phyloP scores from a whole-genome alignment of 768 basidiomycete genomes.

The Hygrocybe punicea region DNA sequence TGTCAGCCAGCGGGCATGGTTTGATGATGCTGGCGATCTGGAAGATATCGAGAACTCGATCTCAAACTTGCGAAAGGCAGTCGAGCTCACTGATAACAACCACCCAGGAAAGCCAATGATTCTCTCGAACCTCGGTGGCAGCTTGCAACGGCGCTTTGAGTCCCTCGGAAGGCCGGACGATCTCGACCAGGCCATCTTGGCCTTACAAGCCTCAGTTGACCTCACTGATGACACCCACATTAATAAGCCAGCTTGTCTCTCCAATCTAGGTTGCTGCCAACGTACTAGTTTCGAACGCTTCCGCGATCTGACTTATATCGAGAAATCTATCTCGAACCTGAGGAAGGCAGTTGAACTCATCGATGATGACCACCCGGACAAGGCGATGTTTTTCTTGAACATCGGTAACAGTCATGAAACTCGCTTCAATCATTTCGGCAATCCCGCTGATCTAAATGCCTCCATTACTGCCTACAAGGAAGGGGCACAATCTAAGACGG shows the following conservation, averaged over 20 bases:
- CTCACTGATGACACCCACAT: slow-evolving; percentile 6
- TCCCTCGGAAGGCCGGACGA: slow-evolving; percentile 21
- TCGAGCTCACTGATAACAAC: slow-evolving; percentile 17
- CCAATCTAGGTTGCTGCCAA: neutral
- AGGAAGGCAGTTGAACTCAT: neutral
- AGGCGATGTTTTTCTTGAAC: neutral
- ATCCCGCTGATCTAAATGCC: neutral
- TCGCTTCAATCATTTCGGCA: neutral
- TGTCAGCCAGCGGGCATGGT: slow-evolving; percentile 1
- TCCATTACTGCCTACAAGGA: neutral
- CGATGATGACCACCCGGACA: neutral
- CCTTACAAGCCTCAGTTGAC: slow-evolving; percentile 3
- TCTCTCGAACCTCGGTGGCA: slow-evolving; percentile 13
- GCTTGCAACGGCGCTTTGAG: slow-evolving; percentile 18
- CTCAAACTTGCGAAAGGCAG: slow-evolving; percentile 15
- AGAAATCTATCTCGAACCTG: neutral
- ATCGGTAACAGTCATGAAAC: neutral
- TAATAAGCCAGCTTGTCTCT: neutral
- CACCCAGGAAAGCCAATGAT: slow-evolving; percentile 3
- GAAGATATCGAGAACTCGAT: slow-evolving; percentile 22
- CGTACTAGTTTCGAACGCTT: neutral
- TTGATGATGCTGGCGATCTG: neutral
- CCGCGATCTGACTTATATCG: neutral
- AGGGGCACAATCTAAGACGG: neutral
- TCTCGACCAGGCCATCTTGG: slow-evolving; percentile 18